Evolutionary conservation across 441 rosid genomes (phyloP).

Genomic region (Gossypium gossypioides): DNA sequence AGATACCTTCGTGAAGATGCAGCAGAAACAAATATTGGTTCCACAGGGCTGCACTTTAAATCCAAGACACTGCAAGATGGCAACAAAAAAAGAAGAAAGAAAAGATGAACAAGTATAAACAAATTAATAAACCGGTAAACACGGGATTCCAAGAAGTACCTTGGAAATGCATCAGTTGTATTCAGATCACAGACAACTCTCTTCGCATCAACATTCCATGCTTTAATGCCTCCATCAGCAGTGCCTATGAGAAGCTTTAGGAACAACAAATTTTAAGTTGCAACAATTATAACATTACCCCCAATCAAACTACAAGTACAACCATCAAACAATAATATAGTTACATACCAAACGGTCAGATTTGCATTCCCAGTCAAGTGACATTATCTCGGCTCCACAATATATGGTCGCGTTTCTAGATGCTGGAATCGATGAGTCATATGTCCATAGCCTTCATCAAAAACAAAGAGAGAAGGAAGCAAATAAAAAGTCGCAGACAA

Average conservation of each 20-base stretch:
- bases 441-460: slow-evolving; percentile 52
- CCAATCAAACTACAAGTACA: background rate
- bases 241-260: slow-evolving; percentile 73
- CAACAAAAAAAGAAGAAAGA: background rate
- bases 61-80: slow-evolving; percentile 46
- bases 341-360: slow-evolving; percentile 58
- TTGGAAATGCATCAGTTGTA: slow-evolving; percentile 52
- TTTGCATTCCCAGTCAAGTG: slow-evolving; percentile 75
- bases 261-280: slow-evolving; percentile 9
- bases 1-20: slow-evolving; percentile 50
- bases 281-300: background rate
- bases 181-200: slow-evolving; percentile 69
- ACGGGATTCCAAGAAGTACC: slow-evolving; percentile 21
- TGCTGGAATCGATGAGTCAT: slow-evolving; percentile 54
- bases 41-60: slow-evolving; percentile 68
- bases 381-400: slow-evolving; percentile 62
- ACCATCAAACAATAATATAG: background rate
- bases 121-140: slow-evolving; percentile 2
- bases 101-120: background rate
- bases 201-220: slow-evolving; percentile 75
- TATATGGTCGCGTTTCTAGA: slow-evolving; percentile 75
- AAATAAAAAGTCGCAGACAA: slow-evolving; percentile 14
- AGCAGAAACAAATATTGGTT: slow-evolving; percentile 67
- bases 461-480: background rate
- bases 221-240: slow-evolving; percentile 65